phyloP scores from a whole-genome alignment of 352 stramenopile species.

The Globisporangium nodosum region DNA sequence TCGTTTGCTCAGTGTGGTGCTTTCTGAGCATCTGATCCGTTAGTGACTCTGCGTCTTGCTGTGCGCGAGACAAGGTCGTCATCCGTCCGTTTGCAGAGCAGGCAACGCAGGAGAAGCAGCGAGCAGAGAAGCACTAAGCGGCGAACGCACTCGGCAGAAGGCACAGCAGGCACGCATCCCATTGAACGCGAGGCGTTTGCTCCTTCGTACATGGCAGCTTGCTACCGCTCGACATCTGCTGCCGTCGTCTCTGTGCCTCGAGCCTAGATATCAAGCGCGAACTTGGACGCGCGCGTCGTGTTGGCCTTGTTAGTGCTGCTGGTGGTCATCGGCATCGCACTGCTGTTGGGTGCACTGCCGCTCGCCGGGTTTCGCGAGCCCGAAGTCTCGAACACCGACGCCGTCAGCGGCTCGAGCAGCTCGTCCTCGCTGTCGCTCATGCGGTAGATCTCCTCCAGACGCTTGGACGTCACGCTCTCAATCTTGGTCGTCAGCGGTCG shows the following conservation, averaged over 20 bases:
- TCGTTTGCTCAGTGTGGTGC: background rate
- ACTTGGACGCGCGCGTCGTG: conserved; percentile 47
- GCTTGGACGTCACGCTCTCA: conserved; percentile 41
- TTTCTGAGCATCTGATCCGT: background rate
- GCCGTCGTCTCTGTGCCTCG: background rate
- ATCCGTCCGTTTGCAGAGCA: conserved; percentile 53
- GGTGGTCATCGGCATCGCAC: conserved; percentile 12
- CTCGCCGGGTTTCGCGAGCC: conserved; percentile 28
- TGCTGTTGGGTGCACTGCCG: conserved; percentile 4
- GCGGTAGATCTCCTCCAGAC: conserved; percentile 72
- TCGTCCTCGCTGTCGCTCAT: conserved; percentile 88
- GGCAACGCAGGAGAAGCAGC: conserved; percentile 1
- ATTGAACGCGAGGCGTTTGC: background rate
- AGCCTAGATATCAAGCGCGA: conserved; percentile 34
- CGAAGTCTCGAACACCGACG: conserved; percentile 41
- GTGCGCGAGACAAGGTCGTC: conserved; percentile 24
- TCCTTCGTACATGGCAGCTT: background rate
- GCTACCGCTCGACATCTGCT: background rate
- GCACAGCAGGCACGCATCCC: background rate
- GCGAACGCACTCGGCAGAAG: background rate
- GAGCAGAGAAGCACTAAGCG: conserved; percentile 5
- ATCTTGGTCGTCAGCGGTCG: conserved; percentile 44
- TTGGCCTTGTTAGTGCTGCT: conserved; percentile 13
- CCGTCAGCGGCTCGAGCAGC: conserved; percentile 51
- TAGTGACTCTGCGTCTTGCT: background rate